Evolutionary conservation across 352 stramenopile species (phyloP).

Genomic region (Phytophthora litchii): DNA sequence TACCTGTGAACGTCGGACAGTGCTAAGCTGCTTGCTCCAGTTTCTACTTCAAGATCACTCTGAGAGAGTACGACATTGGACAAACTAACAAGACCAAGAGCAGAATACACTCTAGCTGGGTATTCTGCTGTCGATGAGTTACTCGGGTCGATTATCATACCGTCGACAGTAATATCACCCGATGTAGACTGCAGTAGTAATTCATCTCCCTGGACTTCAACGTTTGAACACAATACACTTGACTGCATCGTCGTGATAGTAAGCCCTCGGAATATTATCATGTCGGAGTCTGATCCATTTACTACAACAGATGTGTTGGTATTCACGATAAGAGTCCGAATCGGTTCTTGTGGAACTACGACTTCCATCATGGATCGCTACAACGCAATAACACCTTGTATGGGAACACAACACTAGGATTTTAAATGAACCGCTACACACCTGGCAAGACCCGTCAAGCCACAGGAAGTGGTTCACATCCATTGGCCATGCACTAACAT

Average conservation of each 20-base stretch:
- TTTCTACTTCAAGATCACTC: slow-evolving; percentile 57
- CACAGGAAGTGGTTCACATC: slow-evolving; percentile 60
- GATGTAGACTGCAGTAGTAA: slow-evolving; percentile 49
- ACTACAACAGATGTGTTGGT: slow-evolving; percentile 66
- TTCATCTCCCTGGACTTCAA: slow-evolving; percentile 38
- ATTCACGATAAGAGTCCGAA: slow-evolving; percentile 38
- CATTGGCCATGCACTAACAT: slow-evolving; percentile 35
- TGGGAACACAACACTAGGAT: neutral
- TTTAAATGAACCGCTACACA: slow-evolving; percentile 13
- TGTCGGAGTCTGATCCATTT: slow-evolving; percentile 30
- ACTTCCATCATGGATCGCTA: slow-evolving; percentile 57
- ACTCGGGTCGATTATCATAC: slow-evolving; percentile 47
- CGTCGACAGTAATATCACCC: slow-evolving; percentile 56
- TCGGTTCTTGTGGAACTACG: slow-evolving; percentile 32
- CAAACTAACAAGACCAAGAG: slow-evolving; percentile 51
- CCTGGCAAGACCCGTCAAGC: slow-evolving; percentile 76
- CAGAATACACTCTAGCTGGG: slow-evolving; percentile 42
- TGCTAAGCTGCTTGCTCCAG: slow-evolving; percentile 53
- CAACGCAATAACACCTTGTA: neutral
- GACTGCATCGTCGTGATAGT: slow-evolving; percentile 47
- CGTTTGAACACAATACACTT: slow-evolving; percentile 53
- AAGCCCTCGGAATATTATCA: slow-evolving; percentile 41
- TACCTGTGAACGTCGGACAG: slow-evolving; percentile 52
- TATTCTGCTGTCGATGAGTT: slow-evolving; percentile 33
- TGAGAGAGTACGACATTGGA: slow-evolving; percentile 54